Conservation (phyloP, 1,284 basidiomycete species). For the Pseudozyma sp. region DNA sequence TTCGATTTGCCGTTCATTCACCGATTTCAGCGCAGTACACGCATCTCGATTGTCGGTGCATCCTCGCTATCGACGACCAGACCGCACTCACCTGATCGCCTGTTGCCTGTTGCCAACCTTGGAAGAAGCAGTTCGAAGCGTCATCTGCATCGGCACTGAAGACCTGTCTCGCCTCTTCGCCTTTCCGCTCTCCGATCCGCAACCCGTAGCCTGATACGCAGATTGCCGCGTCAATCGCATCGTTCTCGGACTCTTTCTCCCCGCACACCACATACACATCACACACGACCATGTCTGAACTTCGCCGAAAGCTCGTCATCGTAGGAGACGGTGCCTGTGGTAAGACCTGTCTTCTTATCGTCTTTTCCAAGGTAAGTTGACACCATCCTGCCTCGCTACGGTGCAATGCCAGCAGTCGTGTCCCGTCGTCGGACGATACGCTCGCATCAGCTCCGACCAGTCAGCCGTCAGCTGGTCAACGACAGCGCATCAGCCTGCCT, state of each 20-base stretch:
- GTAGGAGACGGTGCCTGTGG: conserved; percentile 74
- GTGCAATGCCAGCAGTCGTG: background rate
- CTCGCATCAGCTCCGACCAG: no score
- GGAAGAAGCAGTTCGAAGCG: background rate
- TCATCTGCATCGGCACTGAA: no score
- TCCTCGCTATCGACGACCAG: no score
- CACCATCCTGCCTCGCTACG: background rate
- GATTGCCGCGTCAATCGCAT: background rate
- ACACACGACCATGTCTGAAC: conserved; percentile 55
- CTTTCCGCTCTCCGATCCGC: background rate
- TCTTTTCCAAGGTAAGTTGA: conserved; percentile 77
- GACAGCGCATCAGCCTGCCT: no score
- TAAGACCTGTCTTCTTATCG: conserved; percentile 86
- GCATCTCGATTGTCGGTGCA: no score
- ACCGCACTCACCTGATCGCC: background rate
- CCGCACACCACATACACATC: conserved; percentile 9
- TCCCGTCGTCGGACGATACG: background rate
- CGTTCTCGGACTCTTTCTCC: conserved; percentile 3
- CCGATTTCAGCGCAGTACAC: background rate
- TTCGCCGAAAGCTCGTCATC: conserved; percentile 67
- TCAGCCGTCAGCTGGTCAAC: no score
- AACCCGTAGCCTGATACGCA: background rate
- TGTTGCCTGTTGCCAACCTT: no score
- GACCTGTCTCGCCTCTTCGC: no score
- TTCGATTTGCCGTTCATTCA: background rate